Conservation (phyloP, 805 yeast species). For the Saccharomyces paradoxus region DNA sequence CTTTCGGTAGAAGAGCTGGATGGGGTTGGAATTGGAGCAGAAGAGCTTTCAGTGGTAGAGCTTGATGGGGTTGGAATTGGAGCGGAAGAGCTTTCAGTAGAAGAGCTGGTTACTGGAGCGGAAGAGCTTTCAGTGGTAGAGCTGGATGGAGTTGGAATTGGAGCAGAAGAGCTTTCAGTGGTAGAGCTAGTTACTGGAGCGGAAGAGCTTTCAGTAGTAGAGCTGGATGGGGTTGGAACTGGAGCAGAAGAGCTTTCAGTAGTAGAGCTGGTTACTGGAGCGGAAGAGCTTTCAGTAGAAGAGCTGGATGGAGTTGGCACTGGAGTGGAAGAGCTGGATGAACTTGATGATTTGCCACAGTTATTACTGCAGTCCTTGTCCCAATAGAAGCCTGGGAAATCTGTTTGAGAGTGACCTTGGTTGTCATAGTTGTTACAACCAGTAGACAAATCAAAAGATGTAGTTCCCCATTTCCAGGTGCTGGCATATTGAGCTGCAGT, state of each 20-base stretch:
- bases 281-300: background rate
- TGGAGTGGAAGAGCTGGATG: background rate
- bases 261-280: background rate
- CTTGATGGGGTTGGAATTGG: background rate
- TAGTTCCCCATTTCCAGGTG: conserved; percentile 8
- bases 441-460: conserved; percentile 19
- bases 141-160: background rate
- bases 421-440: conserved; percentile 23
- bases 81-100: background rate
- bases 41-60: background rate
- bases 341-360: background rate
- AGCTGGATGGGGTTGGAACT: background rate
- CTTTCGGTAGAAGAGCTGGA: background rate
- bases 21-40: background rate
- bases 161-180: background rate
- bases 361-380: background rate
- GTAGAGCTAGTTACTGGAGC: background rate
- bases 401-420: conserved; percentile 23
- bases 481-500: conserved; percentile 6
- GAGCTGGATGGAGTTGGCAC: background rate
- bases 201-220: background rate
- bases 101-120: background rate
- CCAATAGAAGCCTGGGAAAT: conserved; percentile 25
- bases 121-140: background rate
- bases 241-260: background rate